phyloP scores from a whole-genome alignment of 768 basidiomycete species.

The Tylopilus sp. region DNA sequence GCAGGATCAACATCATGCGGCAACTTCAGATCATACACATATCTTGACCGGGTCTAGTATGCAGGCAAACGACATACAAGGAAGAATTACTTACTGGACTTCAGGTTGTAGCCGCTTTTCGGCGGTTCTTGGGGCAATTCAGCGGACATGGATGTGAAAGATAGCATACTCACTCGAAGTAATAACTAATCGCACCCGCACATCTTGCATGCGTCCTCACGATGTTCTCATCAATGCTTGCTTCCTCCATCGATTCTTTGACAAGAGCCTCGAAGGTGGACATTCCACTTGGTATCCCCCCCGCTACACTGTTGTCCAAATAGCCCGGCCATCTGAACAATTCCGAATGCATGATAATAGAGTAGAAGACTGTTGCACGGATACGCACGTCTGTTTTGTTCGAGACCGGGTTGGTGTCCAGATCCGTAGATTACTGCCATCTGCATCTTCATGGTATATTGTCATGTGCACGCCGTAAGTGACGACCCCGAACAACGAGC shows the following conservation, averaged over 20 bases:
- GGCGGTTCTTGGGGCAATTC: conserved; percentile 17
- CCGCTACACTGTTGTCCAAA: conserved; percentile 89
- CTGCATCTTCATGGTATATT: conserved; percentile 49
- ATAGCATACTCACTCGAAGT: conserved; percentile 50
- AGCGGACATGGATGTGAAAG: neutral
- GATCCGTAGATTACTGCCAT: conserved; percentile 43
- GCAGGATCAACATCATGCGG: conserved; percentile 48
- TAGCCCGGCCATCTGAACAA: conserved; percentile 70
- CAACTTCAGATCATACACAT: conserved; percentile 78
- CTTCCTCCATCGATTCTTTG: conserved; percentile 94
- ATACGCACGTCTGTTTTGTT: conserved; percentile 84
- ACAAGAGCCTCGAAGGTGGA: conserved; percentile 68
- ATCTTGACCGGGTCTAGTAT: conserved; percentile 42
- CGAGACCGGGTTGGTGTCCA: conserved; percentile 87
- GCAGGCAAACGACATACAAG: neutral
- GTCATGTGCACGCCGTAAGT: conserved; percentile 95
- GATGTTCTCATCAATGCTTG: conserved; percentile 67
- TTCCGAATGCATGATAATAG: neutral
- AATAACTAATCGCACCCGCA: conserved; percentile 78
- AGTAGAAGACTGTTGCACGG: neutral
- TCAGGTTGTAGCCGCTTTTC: conserved; percentile 78
- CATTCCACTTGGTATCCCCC: conserved; percentile 85
- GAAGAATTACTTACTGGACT: conserved; percentile 58
- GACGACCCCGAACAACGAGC: conserved; percentile 82
- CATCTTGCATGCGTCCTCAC: conserved; percentile 55